phyloP scores from a whole-genome alignment of 495 filamentous ascomycete species.

The Annulohypoxylon bovei region DNA sequence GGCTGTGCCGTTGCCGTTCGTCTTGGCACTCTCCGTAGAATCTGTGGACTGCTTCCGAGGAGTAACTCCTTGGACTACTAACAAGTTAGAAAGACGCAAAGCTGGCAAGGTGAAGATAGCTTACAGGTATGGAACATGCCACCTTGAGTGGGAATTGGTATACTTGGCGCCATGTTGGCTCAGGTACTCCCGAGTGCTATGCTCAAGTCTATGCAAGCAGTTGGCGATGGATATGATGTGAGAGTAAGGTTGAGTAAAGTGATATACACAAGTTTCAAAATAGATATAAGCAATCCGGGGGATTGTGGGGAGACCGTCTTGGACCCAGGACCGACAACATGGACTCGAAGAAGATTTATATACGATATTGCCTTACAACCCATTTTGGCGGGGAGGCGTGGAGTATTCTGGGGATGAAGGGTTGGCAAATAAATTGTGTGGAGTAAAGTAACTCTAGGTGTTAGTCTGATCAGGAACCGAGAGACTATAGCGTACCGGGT shows the following conservation, averaged over 20 bases:
- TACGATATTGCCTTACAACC: constrained; percentile 44
- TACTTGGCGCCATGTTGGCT: constrained; percentile 58
- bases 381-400: constrained; percentile 45
- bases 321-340: constrained; percentile 39
- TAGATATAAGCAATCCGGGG: constrained; percentile 38
- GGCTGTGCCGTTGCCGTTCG: constrained; percentile 49
- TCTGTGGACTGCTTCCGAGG: constrained; percentile 58
- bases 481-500: constrained; percentile 39
- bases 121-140: constrained; percentile 65
- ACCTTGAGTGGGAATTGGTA: constrained; percentile 59
- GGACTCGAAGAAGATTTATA: constrained; percentile 49
- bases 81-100: constrained; percentile 34
- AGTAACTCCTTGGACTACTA: constrained; percentile 58
- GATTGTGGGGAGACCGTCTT: constrained; percentile 42
- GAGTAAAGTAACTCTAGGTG: constrained; percentile 43
- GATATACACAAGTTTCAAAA: constrained; percentile 33
- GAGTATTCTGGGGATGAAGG: constrained; percentile 48
- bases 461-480: constrained; percentile 48
- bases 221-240: constrained; percentile 15
- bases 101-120: constrained; percentile 17
- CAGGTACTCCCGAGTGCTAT: constrained; percentile 18
- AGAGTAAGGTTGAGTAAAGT: constrained; percentile 27
- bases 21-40: constrained; percentile 56
- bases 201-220: constrained; percentile 18
- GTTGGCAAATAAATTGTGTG: constrained; percentile 45